Base-by-base conservation (phyloP, 2,329 filamentous ascomycete species). In the Neurospora sp. region DNA sequence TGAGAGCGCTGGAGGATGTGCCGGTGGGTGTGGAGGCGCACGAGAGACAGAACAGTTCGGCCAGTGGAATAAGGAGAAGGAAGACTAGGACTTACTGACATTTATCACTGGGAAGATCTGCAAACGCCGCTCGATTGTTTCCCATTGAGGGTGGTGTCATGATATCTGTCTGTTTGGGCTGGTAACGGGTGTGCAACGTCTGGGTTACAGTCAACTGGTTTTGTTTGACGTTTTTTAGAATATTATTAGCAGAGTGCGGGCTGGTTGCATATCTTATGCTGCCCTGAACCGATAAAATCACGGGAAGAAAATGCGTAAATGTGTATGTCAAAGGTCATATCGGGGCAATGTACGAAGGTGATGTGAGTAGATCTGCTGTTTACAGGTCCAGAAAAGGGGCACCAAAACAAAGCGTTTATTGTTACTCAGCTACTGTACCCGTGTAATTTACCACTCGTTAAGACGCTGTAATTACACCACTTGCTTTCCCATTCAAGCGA, bases 1-100 rank as follows among this genome's bases (percentile, higher is more conserved):
- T 72, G n/a, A 71, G 71, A 39, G 68, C 69, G 33, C 71, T 72
- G n/a, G 70, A 72, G 28, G 73, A 76, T 28, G 67, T 74, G n/a
- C 75, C 76, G 0, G 39, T 68, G 3, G 75, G 74, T 6, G 68
- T 73, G 33, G 52, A 67, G 19, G 72, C 71, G 23, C 66, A 68
- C 67, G 71, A 62, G 28, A 62, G 52, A 28, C 52, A 62, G 28
- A 62, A 62, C 13, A 62, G 23, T 33, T 62, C 52, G 13, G 52
- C 52, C 52, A 62, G 52, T 62, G 23, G 52, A 33, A 62, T 62
- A 28, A 68, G 38, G 69, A 66, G 67, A 19, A 42, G 58, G 68
- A 73, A 69, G 68, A 67, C 66, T 42, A 67, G 67, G 19, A 67
- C 52, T 8, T 62, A 62, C 52, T 62, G 52, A 62, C 28, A 33